Evolutionary conservation across 345 rosid species (phyloP).

Genomic region (Hibiscus trionum): DNA sequence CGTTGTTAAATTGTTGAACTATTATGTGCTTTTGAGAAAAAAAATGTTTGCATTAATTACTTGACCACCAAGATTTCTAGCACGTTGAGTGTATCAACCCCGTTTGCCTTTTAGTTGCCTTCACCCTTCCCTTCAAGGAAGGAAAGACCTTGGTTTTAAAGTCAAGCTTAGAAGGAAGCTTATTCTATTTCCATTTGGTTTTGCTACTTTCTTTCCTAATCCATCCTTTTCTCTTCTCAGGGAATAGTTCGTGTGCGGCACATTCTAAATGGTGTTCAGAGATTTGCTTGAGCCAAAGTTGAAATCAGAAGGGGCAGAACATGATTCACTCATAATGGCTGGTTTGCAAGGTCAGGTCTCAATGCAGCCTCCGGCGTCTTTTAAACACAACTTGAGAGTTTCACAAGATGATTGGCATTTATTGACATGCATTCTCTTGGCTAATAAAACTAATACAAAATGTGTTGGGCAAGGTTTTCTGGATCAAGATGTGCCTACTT

Average conservation of each 20-base stretch:
- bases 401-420: slow-evolving; percentile 14
- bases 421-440: slow-evolving; percentile 12
- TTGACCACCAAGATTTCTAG: not conserved
- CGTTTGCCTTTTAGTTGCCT: not conserved
- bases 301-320: slow-evolving; percentile 15
- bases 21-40: not conserved
- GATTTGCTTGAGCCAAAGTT: slow-evolving; percentile 16
- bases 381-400: slow-evolving; percentile 7
- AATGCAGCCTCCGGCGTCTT: not conserved
- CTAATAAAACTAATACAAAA: slow-evolving; percentile 16
- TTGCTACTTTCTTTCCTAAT: not conserved
- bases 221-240: not conserved
- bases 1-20: not conserved
- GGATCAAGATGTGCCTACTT: slow-evolving; percentile 13
- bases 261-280: slow-evolving; percentile 33
- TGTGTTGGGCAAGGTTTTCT: slow-evolving; percentile 11
- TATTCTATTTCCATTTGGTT: not conserved
- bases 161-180: not conserved
- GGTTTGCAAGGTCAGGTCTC: slow-evolving; percentile 10
- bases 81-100: not conserved
- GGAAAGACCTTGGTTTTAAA: not conserved
- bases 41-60: not conserved
- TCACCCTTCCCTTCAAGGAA: not conserved
- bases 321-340: slow-evolving; percentile 7
- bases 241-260: not conserved